These are phyloP conservation scores for Leccinum boreale DNA, from an alignment of 768 basidiomycete genomes.

Conservation along the genomic window DNA sequence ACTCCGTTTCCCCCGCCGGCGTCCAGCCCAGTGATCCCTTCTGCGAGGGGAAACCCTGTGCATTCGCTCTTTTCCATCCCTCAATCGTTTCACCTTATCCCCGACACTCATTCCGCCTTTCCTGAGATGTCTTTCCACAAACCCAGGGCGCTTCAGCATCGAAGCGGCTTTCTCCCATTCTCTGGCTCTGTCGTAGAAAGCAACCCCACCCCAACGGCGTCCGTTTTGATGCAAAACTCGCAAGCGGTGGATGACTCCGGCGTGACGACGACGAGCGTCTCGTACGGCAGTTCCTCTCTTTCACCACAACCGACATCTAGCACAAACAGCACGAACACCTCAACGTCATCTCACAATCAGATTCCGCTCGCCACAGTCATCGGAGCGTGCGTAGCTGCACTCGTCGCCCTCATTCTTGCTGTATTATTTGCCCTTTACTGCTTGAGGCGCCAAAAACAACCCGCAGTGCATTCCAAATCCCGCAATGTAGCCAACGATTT, in stretches of 20 bases:
- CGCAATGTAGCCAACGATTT: slow-evolving; percentile 42
- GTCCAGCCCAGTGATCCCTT: slow-evolving; percentile 13
- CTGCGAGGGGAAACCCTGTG: slow-evolving; percentile 18
- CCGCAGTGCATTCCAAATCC: slow-evolving; percentile 25
- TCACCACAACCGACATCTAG: slow-evolving; percentile 6
- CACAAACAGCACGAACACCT: neutral
- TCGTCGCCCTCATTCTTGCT: slow-evolving; percentile 46
- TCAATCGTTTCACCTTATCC: neutral
- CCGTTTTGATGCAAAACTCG: slow-evolving; percentile 23
- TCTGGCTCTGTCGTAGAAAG: slow-evolving; percentile 26
- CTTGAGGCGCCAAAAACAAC: slow-evolving; percentile 40
- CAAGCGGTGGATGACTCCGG: neutral
- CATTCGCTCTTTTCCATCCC: slow-evolving; percentile 17
- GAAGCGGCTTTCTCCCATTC: slow-evolving; percentile 10
- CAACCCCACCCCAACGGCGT: slow-evolving; percentile 25
- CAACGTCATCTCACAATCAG: slow-evolving; percentile 14
- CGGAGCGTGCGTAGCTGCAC: slow-evolving; percentile 60
- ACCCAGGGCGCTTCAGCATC: slow-evolving; percentile 11
- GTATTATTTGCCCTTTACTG: slow-evolving; percentile 54
- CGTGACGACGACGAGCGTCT: slow-evolving; percentile 6
- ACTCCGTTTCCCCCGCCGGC: neutral
- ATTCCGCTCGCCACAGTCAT: slow-evolving; percentile 49
- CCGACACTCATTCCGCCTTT: slow-evolving; percentile 2
- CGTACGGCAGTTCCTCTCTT: slow-evolving; percentile 7
- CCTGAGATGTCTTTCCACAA: slow-evolving; percentile 15